Evolutionary conservation across 768 basidiomycete genomes (phyloP).

Genomic region (Auricularia sp.): DNA sequence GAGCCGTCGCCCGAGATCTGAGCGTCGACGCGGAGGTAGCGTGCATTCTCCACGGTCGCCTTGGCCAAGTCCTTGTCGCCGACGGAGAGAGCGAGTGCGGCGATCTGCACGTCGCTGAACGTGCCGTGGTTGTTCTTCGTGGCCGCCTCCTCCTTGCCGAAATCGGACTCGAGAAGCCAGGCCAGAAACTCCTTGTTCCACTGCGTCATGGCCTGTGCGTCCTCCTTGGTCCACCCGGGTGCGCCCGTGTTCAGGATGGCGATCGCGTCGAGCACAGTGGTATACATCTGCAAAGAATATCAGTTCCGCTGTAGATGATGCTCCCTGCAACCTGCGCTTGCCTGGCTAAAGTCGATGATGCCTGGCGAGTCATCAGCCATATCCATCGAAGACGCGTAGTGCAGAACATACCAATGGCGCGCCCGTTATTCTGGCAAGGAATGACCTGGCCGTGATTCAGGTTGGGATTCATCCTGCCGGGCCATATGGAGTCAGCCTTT

Average conservation of each 20-base stretch:
- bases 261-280: background rate
- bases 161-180: background rate
- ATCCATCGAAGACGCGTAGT: background rate
- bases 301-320: background rate
- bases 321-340: background rate
- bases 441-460: background rate
- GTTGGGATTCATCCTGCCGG: background rate
- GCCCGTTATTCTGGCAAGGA: background rate
- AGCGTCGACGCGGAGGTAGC: background rate
- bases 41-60: background rate
- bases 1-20: background rate
- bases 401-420: background rate
- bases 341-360: conserved; percentile 1
- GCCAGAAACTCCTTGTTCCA: background rate
- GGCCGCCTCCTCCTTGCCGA: background rate
- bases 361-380: background rate
- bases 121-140: conserved; percentile 1
- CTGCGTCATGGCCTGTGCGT: background rate
- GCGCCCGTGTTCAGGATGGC: background rate
- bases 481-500: background rate
- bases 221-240: background rate
- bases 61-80: background rate
- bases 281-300: background rate
- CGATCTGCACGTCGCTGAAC: background rate
- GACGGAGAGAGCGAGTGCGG: background rate